phyloP scores from a whole-genome alignment of 257 asterid genomes.

The Hygrophila difformis region DNA sequence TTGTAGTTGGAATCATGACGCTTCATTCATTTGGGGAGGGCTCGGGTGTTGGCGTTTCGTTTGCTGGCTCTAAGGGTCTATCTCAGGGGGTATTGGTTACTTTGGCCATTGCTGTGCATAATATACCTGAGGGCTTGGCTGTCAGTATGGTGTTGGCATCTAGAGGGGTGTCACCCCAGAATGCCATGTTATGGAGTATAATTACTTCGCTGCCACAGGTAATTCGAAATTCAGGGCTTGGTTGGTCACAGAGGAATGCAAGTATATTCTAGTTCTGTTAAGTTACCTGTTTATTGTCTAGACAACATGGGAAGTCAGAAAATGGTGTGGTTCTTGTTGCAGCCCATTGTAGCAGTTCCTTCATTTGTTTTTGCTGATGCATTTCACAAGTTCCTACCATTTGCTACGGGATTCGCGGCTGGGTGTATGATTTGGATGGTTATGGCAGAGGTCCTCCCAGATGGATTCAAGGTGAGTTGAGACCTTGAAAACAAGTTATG shows the following conservation, averaged over 20 bases:
- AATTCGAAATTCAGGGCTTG: slow-evolving; percentile 2
- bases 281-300: no score
- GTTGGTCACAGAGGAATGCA: no score
- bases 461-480: slow-evolving; percentile 74
- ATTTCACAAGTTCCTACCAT: slow-evolving; percentile 87
- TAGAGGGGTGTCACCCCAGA: slow-evolving; percentile 94
- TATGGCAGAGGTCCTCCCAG: slow-evolving; percentile 94
- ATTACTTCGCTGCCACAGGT: slow-evolving; percentile 96
- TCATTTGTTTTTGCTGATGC: slow-evolving; percentile 92
- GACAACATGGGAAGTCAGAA: slow-evolving; percentile 18
- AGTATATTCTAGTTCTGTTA: no score
- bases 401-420: slow-evolving; percentile 98
- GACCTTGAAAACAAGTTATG: no score
- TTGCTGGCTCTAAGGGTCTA: slow-evolving; percentile 95
- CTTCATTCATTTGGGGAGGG: slow-evolving; percentile 99
- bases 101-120: slow-evolving; percentile 97
- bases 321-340: slow-evolving; percentile 27
- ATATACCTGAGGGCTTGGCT: slow-evolving; percentile 98
- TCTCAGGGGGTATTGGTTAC: slow-evolving; percentile 87
- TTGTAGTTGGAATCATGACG: slow-evolving; percentile 96
- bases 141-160: slow-evolving; percentile 98
- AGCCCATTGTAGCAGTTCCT: slow-evolving; percentile 98
- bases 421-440: slow-evolving; percentile 99
- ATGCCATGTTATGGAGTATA: slow-evolving; percentile 94
- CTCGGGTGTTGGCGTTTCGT: slow-evolving; percentile 98